These are phyloP conservation scores for Monilinia fructicola DNA, from an alignment of 2,329 filamentous ascomycete species.

Conservation along the genomic window DNA sequence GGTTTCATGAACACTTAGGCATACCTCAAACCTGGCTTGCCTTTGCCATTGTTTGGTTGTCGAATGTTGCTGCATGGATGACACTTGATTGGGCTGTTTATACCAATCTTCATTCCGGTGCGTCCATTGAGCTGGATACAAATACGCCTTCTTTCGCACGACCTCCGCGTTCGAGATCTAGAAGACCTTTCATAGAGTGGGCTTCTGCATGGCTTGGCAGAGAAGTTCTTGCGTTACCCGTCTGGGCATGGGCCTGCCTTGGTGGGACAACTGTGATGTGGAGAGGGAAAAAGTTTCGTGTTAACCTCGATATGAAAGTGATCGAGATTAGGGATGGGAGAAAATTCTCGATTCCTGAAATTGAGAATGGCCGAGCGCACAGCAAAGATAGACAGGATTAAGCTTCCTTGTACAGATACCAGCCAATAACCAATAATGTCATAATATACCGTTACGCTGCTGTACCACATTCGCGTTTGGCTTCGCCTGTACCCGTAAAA, in stretches of 20 bases:
- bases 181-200: slow-evolving; percentile 68
- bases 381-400: slow-evolving; percentile 38
- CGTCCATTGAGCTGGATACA: slow-evolving; percentile 67
- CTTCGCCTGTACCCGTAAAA: background rate
- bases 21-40: slow-evolving; percentile 66
- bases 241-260: slow-evolving; percentile 88
- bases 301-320: slow-evolving; percentile 82
- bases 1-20: slow-evolving; percentile 53
- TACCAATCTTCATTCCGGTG: slow-evolving; percentile 68
- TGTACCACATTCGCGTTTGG: background rate
- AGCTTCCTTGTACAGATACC: slow-evolving; percentile 14
- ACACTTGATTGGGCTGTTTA: slow-evolving; percentile 72
- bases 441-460: background rate
- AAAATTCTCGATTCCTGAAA: slow-evolving; percentile 23
- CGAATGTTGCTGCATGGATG: slow-evolving; percentile 70
- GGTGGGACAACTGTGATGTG: slow-evolving; percentile 86
- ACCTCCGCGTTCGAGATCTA: slow-evolving; percentile 55
- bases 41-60: slow-evolving; percentile 64
- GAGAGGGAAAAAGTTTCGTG: slow-evolving; percentile 79
- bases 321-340: slow-evolving; percentile 46
- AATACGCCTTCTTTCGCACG: slow-evolving; percentile 74
- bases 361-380: slow-evolving; percentile 27
- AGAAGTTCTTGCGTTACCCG: slow-evolving; percentile 78
- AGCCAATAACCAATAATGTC: background rate
- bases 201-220: slow-evolving; percentile 79